Percentiles rank a stretch among this genome's conserved stretches.
Evolutionary conservation across 306 rosid genomes (phyloP).

Genomic region (Vicia sativa): DNA sequence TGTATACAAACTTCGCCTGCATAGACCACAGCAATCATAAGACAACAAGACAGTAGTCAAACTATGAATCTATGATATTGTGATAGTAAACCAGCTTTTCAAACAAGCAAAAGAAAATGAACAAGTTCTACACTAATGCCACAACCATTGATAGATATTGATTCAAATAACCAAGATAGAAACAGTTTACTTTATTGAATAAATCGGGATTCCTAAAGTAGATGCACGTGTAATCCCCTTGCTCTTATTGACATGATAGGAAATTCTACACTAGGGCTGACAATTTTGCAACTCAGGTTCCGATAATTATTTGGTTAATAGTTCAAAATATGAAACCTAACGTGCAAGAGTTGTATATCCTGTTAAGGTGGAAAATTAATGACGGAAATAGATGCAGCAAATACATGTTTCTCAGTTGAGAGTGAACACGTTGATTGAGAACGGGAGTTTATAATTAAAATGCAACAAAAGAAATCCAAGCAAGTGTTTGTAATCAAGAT

Average conservation of each 20-base stretch:
- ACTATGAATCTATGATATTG: neutral
- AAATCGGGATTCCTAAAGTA: slow-evolving; percentile 14
- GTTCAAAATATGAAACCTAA: slow-evolving; percentile 17
- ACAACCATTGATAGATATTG: slow-evolving; percentile 24
- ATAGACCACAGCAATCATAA: slow-evolving; percentile 36
- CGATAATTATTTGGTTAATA: slow-evolving; percentile 3
- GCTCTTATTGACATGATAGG: slow-evolving; percentile 18
- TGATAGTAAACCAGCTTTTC: slow-evolving; percentile 11
- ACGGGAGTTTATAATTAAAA: slow-evolving; percentile 21
- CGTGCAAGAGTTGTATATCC: neutral
- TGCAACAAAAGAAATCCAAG: neutral
- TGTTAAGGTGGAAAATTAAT: neutral
- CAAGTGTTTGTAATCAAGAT: slow-evolving; percentile 20
- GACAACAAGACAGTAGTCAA: slow-evolving; percentile 11
- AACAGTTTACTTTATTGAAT: slow-evolving; percentile 19
- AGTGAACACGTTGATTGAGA: slow-evolving; percentile 10
- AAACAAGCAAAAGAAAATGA: slow-evolving; percentile 25
- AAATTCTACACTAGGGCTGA: slow-evolving; percentile 1
- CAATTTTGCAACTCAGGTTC: slow-evolving; percentile 14
- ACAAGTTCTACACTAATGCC: slow-evolving; percentile 5
- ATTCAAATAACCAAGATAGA: neutral
- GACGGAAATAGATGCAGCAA: slow-evolving; percentile 8
- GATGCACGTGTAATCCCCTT: slow-evolving; percentile 20
- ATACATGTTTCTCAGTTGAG: neutral
- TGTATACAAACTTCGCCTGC: slow-evolving; percentile 67